Conservation (phyloP, 371 early-diverging fungal species). For the Apophysomyces trapeziformis region DNA sequence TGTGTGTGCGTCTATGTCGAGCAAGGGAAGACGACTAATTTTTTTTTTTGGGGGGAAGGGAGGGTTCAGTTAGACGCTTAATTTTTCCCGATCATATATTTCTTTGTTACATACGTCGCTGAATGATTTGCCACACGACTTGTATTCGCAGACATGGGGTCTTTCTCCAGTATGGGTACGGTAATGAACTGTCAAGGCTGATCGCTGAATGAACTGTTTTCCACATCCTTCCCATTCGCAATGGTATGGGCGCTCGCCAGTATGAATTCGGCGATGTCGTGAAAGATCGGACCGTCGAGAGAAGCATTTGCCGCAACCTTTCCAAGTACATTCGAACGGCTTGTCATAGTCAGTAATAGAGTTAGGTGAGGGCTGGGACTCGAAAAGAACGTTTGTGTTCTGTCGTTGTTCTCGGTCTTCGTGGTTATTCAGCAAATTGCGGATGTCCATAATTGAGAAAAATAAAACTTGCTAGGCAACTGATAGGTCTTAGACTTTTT, state of each 20-base stretch:
- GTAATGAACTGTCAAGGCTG: slow-evolving; percentile 67
- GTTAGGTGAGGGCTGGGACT: slow-evolving; percentile 11
- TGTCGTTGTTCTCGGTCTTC: slow-evolving; percentile 24
- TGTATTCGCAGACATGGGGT: slow-evolving; percentile 48
- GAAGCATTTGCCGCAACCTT: slow-evolving; percentile 71
- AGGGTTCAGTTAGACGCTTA: neutral
- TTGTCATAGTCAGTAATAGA: slow-evolving; percentile 38
- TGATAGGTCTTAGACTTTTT: neutral
- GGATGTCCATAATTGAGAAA: slow-evolving; percentile 44
- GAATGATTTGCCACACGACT: slow-evolving; percentile 61
- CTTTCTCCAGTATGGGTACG: slow-evolving; percentile 74
- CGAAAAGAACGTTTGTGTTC: slow-evolving; percentile 13
- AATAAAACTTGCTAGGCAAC: too few species aligned
- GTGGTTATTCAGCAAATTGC: slow-evolving; percentile 46
- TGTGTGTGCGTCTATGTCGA: slow-evolving; percentile 56
- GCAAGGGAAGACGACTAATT: slow-evolving; percentile 52
- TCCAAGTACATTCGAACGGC: slow-evolving; percentile 73
- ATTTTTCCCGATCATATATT: neutral
- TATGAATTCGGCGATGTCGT: slow-evolving; percentile 78
- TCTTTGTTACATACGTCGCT: slow-evolving; percentile 56
- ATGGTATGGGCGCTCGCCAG: slow-evolving; percentile 73
- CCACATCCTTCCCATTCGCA: slow-evolving; percentile 63
- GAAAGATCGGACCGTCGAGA: slow-evolving; percentile 81
- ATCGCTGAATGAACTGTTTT: slow-evolving; percentile 71
- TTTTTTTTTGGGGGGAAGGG: neutral